Evolutionary conservation across 768 basidiomycete species (phyloP).

Genomic region (Plicaturopsis crispa): DNA sequence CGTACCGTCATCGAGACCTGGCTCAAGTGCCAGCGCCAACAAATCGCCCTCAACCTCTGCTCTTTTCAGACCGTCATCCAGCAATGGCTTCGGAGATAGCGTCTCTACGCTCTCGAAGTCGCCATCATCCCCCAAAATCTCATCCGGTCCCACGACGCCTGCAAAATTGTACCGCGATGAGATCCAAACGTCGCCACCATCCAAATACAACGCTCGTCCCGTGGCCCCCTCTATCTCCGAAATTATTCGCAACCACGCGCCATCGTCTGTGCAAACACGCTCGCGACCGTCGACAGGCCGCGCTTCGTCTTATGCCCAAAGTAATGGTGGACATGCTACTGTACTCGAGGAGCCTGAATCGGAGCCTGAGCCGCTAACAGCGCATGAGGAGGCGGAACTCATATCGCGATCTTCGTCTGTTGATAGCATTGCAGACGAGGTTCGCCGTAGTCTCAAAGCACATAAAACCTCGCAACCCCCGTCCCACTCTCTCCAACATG

Average conservation of each 20-base stretch:
- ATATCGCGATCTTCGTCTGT: slow-evolving; percentile 79
- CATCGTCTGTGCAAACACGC: slow-evolving; percentile 44
- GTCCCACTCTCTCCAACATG: slow-evolving; percentile 17
- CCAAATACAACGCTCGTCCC: no score
- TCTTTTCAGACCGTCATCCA: slow-evolving; percentile 10
- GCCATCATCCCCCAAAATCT: no score
- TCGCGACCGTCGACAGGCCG: slow-evolving; percentile 38
- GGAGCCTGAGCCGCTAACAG: slow-evolving; percentile 38
- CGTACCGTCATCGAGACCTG: slow-evolving; percentile 3
- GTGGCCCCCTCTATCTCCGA: slow-evolving; percentile 80
- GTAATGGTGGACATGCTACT: slow-evolving; percentile 34
- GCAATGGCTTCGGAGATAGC: slow-evolving; percentile 8
- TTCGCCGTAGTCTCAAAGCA: slow-evolving; percentile 58
- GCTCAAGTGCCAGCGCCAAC: background rate
- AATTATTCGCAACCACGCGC: slow-evolving; percentile 76
- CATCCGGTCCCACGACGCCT: background rate
- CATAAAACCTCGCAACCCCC: slow-evolving; percentile 38
- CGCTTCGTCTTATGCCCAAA: slow-evolving; percentile 40
- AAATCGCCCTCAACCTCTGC: slow-evolving; percentile 2
- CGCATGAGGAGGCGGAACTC: slow-evolving; percentile 55
- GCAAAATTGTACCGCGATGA: background rate
- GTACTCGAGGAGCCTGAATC: slow-evolving; percentile 46
- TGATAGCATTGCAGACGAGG: slow-evolving; percentile 83
- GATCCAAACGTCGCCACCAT: slow-evolving; percentile 15
- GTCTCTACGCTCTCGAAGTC: no score